Evolutionary conservation across 2,329 filamentous ascomycete species (phyloP), one percentile per base, ranked within the genome.

Genomic region (Colletotrichum orbiculare): DNA sequence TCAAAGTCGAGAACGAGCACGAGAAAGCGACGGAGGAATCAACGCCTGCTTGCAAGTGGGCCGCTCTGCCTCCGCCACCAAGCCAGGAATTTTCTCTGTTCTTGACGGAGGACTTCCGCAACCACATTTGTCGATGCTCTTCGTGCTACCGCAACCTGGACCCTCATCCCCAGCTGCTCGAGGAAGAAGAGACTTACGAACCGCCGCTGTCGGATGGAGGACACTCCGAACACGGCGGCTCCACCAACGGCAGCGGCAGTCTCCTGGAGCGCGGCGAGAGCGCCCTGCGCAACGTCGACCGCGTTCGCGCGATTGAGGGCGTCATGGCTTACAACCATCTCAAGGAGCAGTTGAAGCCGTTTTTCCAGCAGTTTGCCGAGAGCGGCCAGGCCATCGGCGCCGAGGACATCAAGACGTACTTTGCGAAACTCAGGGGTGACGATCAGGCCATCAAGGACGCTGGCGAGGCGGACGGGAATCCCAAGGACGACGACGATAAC

Each of bases 281-380:
- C 52, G 95, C 94, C 0, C 85, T 99, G 35, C 93, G 90, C 75
- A 96, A 93, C 72, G 90, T 99, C 61, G 96, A 99, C 75, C 91
- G 96, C 2, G 95, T 98, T 8, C 86, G 90, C 12, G 96, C 96
- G 5, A 97, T 99, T 60, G 92, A 99, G 76, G 96, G 96, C 13
- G 95, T 97, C 49, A 97, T 98, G 94, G 95, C 94, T 0, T 99
- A 98, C 79, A 97, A 98, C 73, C 91, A 97, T 72, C 85, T 99
- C 66, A 96, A 96, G 74, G 94, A 98, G 73, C 94, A 95, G 75
- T 88, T 99, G n/a, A 97, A 95, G 82, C 90, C 90, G 0, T 98
- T 99, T 76, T 88, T 99, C 72, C 89, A 94, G 78, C 91, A 96
- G 47, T 99, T 97, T 75, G 96, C 96, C 0, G 93, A 97, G 74